phyloP scores from a whole-genome alignment of 2,329 filamentous ascomycete species.

The Scortechinia acanthostroma region DNA sequence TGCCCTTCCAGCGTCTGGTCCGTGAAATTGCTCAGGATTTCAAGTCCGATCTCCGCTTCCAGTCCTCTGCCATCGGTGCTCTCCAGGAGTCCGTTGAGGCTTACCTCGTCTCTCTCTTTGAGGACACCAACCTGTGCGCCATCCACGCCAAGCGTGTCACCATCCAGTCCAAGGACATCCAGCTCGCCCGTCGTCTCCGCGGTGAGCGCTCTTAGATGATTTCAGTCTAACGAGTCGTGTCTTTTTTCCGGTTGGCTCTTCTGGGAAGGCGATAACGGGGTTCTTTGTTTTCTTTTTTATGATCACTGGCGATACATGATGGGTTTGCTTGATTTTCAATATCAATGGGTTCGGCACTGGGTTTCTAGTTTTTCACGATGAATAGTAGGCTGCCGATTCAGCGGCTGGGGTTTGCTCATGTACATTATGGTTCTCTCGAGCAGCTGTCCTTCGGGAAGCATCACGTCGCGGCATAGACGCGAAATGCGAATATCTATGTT shows the following conservation, averaged over 20 bases:
- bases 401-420: neutral
- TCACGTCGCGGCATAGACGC: too few species aligned
- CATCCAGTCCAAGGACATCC: constrained; percentile 96
- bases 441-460: too few species aligned
- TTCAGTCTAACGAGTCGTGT: neutral
- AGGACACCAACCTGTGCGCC: constrained; percentile 96
- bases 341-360: constrained; percentile 1
- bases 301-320: constrained; percentile 3
- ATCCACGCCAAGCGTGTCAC: constrained; percentile 99
- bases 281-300: neutral
- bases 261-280: constrained; percentile 2
- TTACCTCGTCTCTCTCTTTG: constrained; percentile 94
- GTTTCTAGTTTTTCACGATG: neutral
- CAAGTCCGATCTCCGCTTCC: constrained; percentile 93
- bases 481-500: too few species aligned
- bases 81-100: constrained; percentile 98
- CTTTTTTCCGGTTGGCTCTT: neutral
- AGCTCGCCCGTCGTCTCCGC: constrained; percentile 88
- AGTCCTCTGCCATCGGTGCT: constrained; percentile 93
- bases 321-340: neutral
- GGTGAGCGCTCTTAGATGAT: constrained; percentile 57
- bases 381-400: neutral
- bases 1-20: constrained; percentile 94
- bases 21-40: constrained; percentile 95
- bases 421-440: neutral